A percentile compares a stretch with the other conserved stretches of the same genome.
phyloP scores from a whole-genome alignment of 2,329 filamentous ascomycete genomes.

The Curvularia sp. region DNA sequence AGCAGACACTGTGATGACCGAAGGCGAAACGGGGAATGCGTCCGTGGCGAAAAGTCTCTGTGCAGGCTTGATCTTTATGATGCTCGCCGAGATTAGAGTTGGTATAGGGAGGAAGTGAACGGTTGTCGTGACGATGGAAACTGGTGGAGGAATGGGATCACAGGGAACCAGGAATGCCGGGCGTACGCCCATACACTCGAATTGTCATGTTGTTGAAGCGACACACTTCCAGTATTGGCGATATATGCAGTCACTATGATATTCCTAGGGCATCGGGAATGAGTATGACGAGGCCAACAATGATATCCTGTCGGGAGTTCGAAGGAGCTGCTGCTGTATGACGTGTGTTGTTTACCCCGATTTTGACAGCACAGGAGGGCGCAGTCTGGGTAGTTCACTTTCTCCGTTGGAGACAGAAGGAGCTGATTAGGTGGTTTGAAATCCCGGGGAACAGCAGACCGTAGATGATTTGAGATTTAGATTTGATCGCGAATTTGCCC shows the following conservation, averaged over 20 bases:
- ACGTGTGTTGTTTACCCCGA: neutral
- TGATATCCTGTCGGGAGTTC: too few species aligned
- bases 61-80: too few species aligned
- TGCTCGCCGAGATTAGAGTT: neutral
- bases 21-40: neutral
- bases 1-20: neutral
- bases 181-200: constrained; percentile 14
- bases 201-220: neutral
- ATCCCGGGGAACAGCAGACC: constrained; percentile 43
- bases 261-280: constrained; percentile 5
- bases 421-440: constrained; percentile 54
- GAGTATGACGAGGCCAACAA: neutral
- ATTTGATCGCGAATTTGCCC: neutral
- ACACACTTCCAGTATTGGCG: constrained; percentile 8
- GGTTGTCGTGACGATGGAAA: constrained; percentile 2
- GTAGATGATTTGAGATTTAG: neutral
- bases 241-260: constrained; percentile 6
- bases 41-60: neutral
- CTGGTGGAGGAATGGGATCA: constrained; percentile 2
- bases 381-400: neutral
- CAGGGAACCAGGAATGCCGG: constrained; percentile 4
- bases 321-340: constrained; percentile 5
- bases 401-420: neutral
- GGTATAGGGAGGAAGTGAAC: neutral
- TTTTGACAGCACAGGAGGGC: neutral